Base-by-base conservation (phyloP, 2,329 filamentous ascomycete genomes). In the Calonectria leucothoes region DNA sequence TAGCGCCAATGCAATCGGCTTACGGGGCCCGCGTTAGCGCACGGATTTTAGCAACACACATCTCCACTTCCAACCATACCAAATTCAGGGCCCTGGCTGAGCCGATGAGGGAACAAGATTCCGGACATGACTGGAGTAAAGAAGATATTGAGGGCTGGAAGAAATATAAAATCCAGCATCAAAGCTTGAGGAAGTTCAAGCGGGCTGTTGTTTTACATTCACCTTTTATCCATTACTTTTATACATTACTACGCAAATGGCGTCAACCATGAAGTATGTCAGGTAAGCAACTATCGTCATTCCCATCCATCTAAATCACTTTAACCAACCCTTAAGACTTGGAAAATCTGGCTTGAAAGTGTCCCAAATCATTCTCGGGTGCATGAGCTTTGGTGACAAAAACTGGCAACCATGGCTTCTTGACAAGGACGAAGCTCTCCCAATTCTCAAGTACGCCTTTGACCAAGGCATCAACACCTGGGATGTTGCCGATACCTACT, bases 401-500 rank as follows among this genome's bases (percentile, higher is more conserved):
- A 63, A 37, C 11, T 69, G 55, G 45, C 66, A 63, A 14, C 66
- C 42, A 39, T 69, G 55, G 55, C 66, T 69, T 52, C 66, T 69
- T 7, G 27, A 39, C 27, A 63, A 69, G 23, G 45, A 69, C 2
- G 31, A 69, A 39, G 55, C 66, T 5, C 66, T 69, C 15, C 55
- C 55, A 1, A 52, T 39, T 4, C 55, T 69, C 5, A 63, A 69
- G 17, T 52, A 69, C 20, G 55, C 66, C 15, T 69, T 69, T 23
- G 66, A 69, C 8, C 33, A 31, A 17, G 55, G 66, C 42, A 69
- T 69, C 55, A 63, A 69, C 31, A 69, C 66, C 6, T 69, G 66
- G 66, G 66, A 69, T 51, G 66, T 69, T 14, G 66, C 66, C 17
- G 66, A 69, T 23, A 69, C 66, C 27, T 69, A 69, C 20, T 69